Conservation (phyloP, 2,329 filamentous ascomycete genomes). For the Monosporascus cannonballus region DNA sequence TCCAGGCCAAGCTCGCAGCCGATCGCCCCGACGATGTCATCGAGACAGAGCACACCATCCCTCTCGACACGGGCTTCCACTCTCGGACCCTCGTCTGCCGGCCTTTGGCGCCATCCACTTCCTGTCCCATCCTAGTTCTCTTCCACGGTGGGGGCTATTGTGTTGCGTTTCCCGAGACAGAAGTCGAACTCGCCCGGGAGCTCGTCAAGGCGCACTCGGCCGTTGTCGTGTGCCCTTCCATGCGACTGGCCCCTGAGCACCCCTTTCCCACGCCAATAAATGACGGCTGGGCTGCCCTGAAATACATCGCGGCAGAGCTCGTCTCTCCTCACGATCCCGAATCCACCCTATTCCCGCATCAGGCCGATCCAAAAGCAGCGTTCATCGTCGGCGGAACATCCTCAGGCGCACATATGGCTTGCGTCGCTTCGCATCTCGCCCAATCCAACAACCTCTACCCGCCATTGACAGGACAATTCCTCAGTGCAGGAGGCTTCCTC, state of each 20-base stretch:
- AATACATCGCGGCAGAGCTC: neutral
- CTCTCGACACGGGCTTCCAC: slow-evolving; percentile 2
- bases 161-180: slow-evolving; percentile 8
- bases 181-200: slow-evolving; percentile 6
- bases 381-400: slow-evolving; percentile 9
- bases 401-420: slow-evolving; percentile 7
- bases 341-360: neutral
- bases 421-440: slow-evolving; percentile 8
- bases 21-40: slow-evolving; percentile 4
- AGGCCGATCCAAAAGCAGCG: neutral
- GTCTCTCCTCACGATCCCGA: neutral
- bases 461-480: slow-evolving; percentile 8
- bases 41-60: slow-evolving; percentile 5
- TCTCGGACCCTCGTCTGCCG: slow-evolving; percentile 7
- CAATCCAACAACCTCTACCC: slow-evolving; percentile 4
- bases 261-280: slow-evolving; percentile 5
- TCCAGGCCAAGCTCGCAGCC: neutral
- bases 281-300: slow-evolving; percentile 4
- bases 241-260: slow-evolving; percentile 2
- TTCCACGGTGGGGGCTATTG: slow-evolving; percentile 11
- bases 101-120: neutral
- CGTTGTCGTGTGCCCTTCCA: slow-evolving; percentile 5
- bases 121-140: slow-evolving; percentile 8
- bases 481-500: slow-evolving; percentile 2
- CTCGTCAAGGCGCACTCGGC: slow-evolving; percentile 6